Conservation (phyloP, 371 early-diverging fungal species). For the Zopfochytrium polystomum region DNA sequence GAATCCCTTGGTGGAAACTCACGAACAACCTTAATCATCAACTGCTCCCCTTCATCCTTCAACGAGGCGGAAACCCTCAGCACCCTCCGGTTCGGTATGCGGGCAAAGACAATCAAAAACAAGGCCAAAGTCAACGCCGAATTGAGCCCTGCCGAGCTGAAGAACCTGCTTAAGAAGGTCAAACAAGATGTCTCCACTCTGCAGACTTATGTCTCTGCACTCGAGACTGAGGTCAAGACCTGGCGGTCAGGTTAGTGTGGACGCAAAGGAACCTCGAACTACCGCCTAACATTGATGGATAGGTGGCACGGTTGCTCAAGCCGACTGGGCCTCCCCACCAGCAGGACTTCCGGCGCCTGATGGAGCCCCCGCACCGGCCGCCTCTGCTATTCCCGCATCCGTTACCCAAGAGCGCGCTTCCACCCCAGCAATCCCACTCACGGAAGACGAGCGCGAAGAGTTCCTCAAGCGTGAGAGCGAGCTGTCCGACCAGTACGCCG, state of each 20-base stretch:
- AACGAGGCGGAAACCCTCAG: slow-evolving; percentile 94
- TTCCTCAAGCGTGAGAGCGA: slow-evolving; percentile 92
- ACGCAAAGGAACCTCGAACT: too few relatives aligned
- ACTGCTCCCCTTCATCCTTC: slow-evolving; percentile 92
- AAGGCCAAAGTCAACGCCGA: slow-evolving; percentile 97
- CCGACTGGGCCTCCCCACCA: slow-evolving; percentile 61
- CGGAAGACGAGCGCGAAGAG: slow-evolving; percentile 90
- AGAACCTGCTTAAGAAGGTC: slow-evolving; percentile 82
- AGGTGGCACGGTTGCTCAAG: slow-evolving; percentile 69
- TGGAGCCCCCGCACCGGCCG: slow-evolving; percentile 17
- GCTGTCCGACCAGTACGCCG: slow-evolving; percentile 81
- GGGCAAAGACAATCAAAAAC: slow-evolving; percentile 96
- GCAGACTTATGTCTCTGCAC: slow-evolving; percentile 73
- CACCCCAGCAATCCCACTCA: slow-evolving; percentile 70
- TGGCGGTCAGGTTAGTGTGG: slow-evolving; percentile 70
- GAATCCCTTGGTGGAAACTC: slow-evolving; percentile 98
- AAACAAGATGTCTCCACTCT: slow-evolving; percentile 77
- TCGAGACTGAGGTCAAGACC: slow-evolving; percentile 81
- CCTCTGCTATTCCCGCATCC: slow-evolving; percentile 21
- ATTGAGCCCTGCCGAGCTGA: slow-evolving; percentile 87
- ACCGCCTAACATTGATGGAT: too few relatives aligned
- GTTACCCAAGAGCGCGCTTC: slow-evolving; percentile 50
- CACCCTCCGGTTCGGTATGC: slow-evolving; percentile 95
- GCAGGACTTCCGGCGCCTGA: neutral
- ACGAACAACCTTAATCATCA: slow-evolving; percentile 94